Conservation (phyloP, 75 land plant genomes). For the Pseudotsuga menziesii region DNA sequence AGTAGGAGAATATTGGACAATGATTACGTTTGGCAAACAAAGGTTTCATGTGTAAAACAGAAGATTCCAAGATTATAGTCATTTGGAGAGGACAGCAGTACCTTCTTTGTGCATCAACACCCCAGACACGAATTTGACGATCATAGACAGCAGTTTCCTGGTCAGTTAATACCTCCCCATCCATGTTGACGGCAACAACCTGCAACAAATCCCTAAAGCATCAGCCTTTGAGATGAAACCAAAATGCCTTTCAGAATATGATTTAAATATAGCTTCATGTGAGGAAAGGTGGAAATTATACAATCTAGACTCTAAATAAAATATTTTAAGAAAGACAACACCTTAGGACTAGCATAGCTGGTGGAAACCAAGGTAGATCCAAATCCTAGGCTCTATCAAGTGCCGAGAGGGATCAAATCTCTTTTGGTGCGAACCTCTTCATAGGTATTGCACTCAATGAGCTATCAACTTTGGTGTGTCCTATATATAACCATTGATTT, state of each 20-base stretch:
- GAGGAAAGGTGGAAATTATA: background rate
- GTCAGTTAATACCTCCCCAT: slow-evolving; percentile 81
- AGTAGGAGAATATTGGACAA: background rate
- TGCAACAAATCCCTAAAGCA: background rate
- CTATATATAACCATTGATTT: too few species aligned
- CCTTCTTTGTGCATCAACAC: slow-evolving; percentile 95
- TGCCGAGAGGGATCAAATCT: too few species aligned
- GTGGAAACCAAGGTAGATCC: too few species aligned
- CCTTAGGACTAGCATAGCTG: background rate
- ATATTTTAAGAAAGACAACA: background rate
- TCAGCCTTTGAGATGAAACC: background rate
- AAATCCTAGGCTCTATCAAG: too few species aligned
- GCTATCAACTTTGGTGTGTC: too few species aligned
- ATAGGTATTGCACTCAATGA: too few species aligned
- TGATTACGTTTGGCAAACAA: background rate
- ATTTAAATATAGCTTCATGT: background rate
- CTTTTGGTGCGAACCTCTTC: too few species aligned
- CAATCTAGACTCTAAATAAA: background rate
- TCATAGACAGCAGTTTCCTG: slow-evolving; percentile 96
- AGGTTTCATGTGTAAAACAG: background rate
- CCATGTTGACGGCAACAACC: slow-evolving; percentile 11
- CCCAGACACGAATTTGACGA: slow-evolving; percentile 99
- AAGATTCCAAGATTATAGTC: background rate
- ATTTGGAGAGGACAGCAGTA: slow-evolving; percentile 15
- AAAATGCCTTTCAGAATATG: background rate